A percentile compares a stretch with the other conserved stretches of the same genome.
Conservation (phyloP, 116 monocot genomes). For the Dioscorea cayenensis region DNA sequence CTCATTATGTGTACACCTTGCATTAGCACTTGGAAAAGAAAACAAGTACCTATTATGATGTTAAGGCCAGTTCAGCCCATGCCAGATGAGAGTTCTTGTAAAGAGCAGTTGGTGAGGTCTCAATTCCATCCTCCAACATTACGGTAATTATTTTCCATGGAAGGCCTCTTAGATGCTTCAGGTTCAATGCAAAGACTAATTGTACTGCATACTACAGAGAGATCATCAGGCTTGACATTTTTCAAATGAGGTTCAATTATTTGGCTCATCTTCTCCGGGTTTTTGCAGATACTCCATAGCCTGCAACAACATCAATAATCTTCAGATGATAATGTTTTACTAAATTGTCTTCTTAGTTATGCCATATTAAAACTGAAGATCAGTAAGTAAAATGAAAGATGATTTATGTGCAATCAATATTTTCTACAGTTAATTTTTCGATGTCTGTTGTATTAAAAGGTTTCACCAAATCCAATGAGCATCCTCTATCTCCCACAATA, state of each 20-base stretch:
- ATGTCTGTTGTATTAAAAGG: too few species aligned
- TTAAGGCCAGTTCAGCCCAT: slow-evolving; percentile 71
- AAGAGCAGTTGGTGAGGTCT: slow-evolving; percentile 48
- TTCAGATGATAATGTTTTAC: neutral
- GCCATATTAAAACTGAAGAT: neutral
- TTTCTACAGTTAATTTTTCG: too few species aligned
- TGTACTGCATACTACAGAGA: slow-evolving; percentile 53
- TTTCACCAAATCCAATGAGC: too few species aligned
- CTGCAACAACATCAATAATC: slow-evolving; percentile 22
- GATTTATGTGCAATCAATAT: neutral
- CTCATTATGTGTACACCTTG: neutral
- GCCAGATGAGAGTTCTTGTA: slow-evolving; percentile 63
- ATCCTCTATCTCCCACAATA: too few species aligned
- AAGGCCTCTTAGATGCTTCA: slow-evolving; percentile 65
- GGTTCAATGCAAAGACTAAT: slow-evolving; percentile 64
- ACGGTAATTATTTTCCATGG: slow-evolving; percentile 68
- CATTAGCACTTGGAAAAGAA: slow-evolving; percentile 8
- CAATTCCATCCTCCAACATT: slow-evolving; percentile 79
- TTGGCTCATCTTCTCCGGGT: slow-evolving; percentile 40
- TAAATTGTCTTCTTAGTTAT: neutral
- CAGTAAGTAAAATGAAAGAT: neutral
- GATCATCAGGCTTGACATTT: slow-evolving; percentile 59
- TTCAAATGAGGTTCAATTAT: slow-evolving; percentile 65
- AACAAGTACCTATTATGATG: slow-evolving; percentile 18
- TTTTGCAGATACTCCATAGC: slow-evolving; percentile 56